These are phyloP conservation scores for Quercus cerris DNA, from an alignment of 306 rosid species.

Conservation along the genomic window DNA sequence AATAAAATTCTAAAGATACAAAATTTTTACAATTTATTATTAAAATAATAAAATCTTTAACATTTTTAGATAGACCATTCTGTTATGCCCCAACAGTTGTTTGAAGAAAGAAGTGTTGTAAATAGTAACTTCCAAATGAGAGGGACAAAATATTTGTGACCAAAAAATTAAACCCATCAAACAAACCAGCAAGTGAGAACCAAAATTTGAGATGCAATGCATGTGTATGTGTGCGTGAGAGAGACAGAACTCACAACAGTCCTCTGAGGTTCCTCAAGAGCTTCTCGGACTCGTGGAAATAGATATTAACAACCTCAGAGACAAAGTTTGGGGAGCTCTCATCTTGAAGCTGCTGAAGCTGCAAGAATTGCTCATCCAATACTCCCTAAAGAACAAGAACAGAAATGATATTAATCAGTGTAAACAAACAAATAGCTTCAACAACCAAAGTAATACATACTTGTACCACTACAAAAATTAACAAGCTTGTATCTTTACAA, in stretches of 20 bases:
- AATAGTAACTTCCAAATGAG: too few relatives aligned
- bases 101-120: too few relatives aligned
- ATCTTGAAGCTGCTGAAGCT: constrained; percentile 90
- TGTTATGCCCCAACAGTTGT: too few relatives aligned
- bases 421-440: neutral
- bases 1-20: too few relatives aligned
- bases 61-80: too few relatives aligned
- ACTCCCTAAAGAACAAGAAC: constrained; percentile 50
- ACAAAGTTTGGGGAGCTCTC: constrained; percentile 92
- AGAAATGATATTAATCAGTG: neutral
- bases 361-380: constrained; percentile 91
- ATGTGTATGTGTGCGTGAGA: neutral
- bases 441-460: neutral
- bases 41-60: too few relatives aligned
- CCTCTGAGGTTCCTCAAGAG: constrained; percentile 72
- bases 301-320: constrained; percentile 84
- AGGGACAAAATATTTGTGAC: neutral
- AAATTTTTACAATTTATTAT: too few relatives aligned
- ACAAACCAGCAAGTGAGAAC: neutral
- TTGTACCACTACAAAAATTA: too few relatives aligned
- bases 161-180: neutral
- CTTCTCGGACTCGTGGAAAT: constrained; percentile 90
- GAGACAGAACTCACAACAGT: constrained; percentile 44
- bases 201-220: neutral
- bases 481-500: too few relatives aligned